Conservation (phyloP, 345 rosid genomes). For the Melaleuca alternifolia region DNA sequence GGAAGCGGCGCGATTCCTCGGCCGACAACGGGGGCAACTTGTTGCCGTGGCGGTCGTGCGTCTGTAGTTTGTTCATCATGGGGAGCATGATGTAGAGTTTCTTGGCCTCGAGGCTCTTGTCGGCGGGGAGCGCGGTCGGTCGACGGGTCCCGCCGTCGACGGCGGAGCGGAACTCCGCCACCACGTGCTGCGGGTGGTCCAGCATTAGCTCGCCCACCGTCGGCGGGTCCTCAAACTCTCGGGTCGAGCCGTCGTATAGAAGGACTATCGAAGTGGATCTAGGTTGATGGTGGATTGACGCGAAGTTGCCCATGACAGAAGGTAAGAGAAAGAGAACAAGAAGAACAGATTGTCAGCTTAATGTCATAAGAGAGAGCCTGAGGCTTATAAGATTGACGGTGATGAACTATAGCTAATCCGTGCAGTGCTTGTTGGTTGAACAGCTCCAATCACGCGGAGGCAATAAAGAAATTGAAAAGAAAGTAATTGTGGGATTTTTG, state of each 20-base stretch:
- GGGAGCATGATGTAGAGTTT: slow-evolving; percentile 56
- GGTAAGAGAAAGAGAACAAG: neutral
- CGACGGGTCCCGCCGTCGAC: slow-evolving; percentile 6
- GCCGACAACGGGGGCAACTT: slow-evolving; percentile 27
- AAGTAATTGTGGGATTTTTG: neutral
- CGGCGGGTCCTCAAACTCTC: slow-evolving; percentile 8
- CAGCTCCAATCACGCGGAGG: neutral
- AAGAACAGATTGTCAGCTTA: neutral
- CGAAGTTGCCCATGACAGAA: slow-evolving; percentile 21
- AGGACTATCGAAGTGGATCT: slow-evolving; percentile 14
- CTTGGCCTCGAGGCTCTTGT: slow-evolving; percentile 37
- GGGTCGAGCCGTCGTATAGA: slow-evolving; percentile 13
- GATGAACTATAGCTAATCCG: neutral
- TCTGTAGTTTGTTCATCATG: slow-evolving; percentile 1
- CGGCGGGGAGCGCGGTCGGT: slow-evolving; percentile 26
- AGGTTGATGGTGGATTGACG: slow-evolving; percentile 3
- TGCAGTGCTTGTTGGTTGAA: neutral
- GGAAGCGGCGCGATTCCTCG: slow-evolving; percentile 31
- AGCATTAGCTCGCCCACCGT: slow-evolving; percentile 46
- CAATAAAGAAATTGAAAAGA: neutral
- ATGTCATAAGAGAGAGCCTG: neutral
- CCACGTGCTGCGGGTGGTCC: slow-evolving; percentile 31
- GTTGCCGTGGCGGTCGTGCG: slow-evolving; percentile 4
- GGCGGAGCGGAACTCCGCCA: neutral
- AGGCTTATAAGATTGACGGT: neutral